These are phyloP conservation scores for Evansstolkia leycettana DNA, from an alignment of 495 filamentous ascomycete genomes.

Conservation along the genomic window DNA sequence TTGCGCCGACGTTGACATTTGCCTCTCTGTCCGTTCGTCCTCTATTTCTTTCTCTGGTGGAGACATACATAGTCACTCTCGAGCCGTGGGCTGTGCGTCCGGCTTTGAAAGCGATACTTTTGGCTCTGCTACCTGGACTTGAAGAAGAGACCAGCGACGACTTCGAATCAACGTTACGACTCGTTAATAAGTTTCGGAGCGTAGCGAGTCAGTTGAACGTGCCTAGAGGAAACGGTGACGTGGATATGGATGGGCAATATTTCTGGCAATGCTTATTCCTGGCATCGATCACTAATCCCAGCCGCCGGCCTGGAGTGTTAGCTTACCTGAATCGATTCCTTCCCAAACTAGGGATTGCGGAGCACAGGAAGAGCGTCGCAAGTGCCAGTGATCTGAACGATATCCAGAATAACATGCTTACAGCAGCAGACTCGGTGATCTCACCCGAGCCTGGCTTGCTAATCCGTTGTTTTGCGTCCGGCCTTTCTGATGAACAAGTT, in stretches of 20 bases:
- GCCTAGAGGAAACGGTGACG: conserved; percentile 30
- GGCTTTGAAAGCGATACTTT: conserved; percentile 75
- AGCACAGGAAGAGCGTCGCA: conserved; percentile 20
- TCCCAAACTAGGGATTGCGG: conserved; percentile 50
- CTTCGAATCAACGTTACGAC: conserved; percentile 73
- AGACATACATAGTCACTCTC: conserved; percentile 63
- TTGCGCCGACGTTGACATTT: conserved; percentile 80
- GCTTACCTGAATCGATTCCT: conserved; percentile 72
- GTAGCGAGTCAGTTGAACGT: conserved; percentile 43
- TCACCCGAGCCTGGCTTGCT: conserved; percentile 88
- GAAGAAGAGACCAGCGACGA: conserved; percentile 97
- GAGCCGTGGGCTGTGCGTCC: conserved; percentile 62
- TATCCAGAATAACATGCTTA: conserved; percentile 17
- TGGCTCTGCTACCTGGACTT: conserved; percentile 77
- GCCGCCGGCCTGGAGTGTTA: conserved; percentile 71
- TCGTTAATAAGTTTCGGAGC: conserved; percentile 66
- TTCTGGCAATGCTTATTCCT: conserved; percentile 99
- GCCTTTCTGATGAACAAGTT: conserved; percentile 78
- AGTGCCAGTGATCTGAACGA: conserved; percentile 11
- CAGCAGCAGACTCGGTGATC: conserved; percentile 59
- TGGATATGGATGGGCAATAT: conserved; percentile 60
- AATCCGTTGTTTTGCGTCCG: conserved; percentile 79
- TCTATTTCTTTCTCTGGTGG: conserved; percentile 69
- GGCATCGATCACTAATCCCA: conserved; percentile 77
- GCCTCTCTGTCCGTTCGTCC: conserved; percentile 83